Conservation (phyloP, 352 stramenopile species). For the Globisporangium viniferum region DNA sequence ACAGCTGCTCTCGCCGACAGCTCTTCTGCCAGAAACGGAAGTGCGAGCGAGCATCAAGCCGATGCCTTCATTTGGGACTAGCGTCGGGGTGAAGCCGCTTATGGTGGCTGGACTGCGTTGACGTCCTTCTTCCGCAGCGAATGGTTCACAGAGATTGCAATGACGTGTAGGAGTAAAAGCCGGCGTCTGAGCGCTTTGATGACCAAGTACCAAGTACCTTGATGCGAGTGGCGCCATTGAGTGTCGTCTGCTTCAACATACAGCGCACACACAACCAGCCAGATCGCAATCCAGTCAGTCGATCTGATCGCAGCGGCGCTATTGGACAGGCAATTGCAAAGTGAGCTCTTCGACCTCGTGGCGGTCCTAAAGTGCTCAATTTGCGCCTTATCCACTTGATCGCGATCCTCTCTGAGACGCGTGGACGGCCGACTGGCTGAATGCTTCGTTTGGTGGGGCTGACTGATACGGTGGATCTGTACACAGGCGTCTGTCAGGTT, state of each 20-base stretch:
- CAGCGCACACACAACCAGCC: background rate
- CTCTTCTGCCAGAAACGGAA: no score
- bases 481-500: background rate
- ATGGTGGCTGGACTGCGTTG: no score
- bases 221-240: background rate
- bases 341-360: background rate
- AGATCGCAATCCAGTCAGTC: background rate
- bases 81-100: no score
- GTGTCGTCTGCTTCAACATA: background rate
- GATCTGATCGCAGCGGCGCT: background rate
- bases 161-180: background rate
- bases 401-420: background rate
- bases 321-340: background rate
- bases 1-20: no score
- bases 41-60: no score
- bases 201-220: background rate
- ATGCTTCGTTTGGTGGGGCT: background rate
- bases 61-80: no score
- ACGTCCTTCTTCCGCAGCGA: no score
- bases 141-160: background rate
- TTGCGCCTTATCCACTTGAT: background rate
- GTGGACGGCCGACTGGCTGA: background rate
- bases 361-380: background rate
- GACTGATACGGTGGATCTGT: background rate
- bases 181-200: background rate